phyloP scores from a whole-genome alignment of 2,329 filamentous ascomycete genomes.

The Teratosphaeria nubilosa region DNA sequence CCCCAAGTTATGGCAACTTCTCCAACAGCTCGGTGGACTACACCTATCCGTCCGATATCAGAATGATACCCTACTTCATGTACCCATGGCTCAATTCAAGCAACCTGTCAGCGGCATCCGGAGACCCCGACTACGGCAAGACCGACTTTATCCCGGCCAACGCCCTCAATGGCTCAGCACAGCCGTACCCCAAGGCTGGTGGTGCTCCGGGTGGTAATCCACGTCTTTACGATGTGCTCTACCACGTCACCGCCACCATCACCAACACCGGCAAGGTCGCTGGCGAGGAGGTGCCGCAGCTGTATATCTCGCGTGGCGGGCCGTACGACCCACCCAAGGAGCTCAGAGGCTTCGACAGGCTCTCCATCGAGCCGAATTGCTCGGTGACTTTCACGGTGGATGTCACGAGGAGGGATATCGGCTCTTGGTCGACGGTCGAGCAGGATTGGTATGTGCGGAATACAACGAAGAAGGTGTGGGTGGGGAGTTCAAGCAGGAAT shows the following conservation, averaged over 20 bases:
- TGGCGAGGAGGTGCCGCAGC: constrained; percentile 64
- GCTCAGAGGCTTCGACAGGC: constrained; percentile 74
- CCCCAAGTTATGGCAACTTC: constrained; percentile 54
- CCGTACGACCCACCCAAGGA: constrained; percentile 54
- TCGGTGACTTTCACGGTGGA: constrained; percentile 55
- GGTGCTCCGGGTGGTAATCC: constrained; percentile 48
- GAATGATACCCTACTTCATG: constrained; percentile 48
- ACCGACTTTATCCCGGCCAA: constrained; percentile 49
- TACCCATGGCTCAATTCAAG: constrained; percentile 63
- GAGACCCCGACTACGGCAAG: constrained; percentile 50
- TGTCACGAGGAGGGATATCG: constrained; percentile 72
- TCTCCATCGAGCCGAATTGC: constrained; percentile 59
- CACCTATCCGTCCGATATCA: constrained; percentile 53
- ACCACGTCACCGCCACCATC: constrained; percentile 56
- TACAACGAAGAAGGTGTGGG: constrained; percentile 47
- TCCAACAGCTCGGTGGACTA: constrained; percentile 56
- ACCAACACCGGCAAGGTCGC: constrained; percentile 57
- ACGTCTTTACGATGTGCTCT: constrained; percentile 57
- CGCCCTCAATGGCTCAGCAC: constrained; percentile 48
- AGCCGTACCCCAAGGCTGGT: constrained; percentile 52
- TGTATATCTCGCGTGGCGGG: constrained; percentile 70
- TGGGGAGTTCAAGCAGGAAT: constrained; percentile 48
- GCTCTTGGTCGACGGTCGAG: constrained; percentile 68
- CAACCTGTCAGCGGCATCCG: constrained; percentile 46
- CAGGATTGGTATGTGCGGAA: constrained; percentile 62